Evolutionary conservation across 768 basidiomycete genomes (phyloP).

Genomic region (Suillus subluteus): DNA sequence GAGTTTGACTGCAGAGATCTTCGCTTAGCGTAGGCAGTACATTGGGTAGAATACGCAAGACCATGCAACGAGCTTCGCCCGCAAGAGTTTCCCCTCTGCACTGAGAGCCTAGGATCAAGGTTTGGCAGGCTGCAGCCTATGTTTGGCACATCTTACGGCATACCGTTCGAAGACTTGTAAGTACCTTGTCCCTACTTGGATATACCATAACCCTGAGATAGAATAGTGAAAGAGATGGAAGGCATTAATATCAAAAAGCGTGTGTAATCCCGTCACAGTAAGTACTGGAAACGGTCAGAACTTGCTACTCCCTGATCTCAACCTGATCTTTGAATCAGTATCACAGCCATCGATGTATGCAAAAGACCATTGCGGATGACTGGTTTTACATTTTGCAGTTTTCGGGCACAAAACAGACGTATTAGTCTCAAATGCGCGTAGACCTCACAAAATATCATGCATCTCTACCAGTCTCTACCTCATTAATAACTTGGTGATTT

Average conservation of each 20-base stretch:
- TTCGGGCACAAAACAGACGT: neutral
- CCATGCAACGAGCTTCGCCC: neutral
- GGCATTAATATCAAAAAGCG: neutral
- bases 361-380: neutral
- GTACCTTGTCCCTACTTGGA: slow-evolving; percentile 2
- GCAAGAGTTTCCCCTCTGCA: neutral
- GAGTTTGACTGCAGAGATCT: neutral
- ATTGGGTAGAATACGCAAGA: neutral
- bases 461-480: neutral
- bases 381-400: neutral
- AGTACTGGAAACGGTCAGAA: neutral
- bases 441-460: neutral
- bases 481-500: neutral
- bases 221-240: slow-evolving; percentile 5
- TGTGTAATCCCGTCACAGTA: neutral
- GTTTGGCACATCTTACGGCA: neutral
- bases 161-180: neutral
- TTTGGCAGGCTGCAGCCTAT: neutral
- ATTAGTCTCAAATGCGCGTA: neutral
- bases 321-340: neutral
- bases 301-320: neutral
- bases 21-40: neutral
- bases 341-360: neutral
- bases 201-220: slow-evolving; percentile 1
- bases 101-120: slow-evolving; percentile 1